A percentile compares a stretch with the other conserved stretches of the same genome.
These are phyloP conservation scores for Harringtonia aguacate DNA, from an alignment of 2,329 filamentous ascomycete species.

Conservation along the genomic window DNA sequence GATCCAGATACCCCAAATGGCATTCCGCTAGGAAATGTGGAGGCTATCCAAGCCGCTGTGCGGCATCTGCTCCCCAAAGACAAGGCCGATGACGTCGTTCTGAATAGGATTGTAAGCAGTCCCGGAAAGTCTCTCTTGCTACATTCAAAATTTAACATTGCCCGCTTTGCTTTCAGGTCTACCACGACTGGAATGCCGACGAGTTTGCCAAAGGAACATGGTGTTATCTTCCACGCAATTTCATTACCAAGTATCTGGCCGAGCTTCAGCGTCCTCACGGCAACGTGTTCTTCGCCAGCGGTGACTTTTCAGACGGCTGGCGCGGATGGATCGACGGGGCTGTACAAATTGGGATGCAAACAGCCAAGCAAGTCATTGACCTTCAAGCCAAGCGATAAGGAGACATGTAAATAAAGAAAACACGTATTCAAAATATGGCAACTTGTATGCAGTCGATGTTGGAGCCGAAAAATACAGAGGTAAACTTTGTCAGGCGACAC, in stretches of 20 bases:
- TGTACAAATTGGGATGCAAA: background rate
- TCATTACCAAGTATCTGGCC: background rate
- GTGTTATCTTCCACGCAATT: background rate
- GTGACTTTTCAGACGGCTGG: background rate
- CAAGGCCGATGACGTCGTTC: background rate
- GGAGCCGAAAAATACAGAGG: too few species aligned
- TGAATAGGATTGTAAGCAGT: background rate
- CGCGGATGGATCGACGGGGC: background rate
- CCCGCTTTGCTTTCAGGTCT: background rate
- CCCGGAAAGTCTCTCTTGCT: too few species aligned
- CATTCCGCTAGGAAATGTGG: background rate
- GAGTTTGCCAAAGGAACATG: background rate
- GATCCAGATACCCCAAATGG: background rate
- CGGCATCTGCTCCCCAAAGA: background rate
- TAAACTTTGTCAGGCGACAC: too few species aligned
- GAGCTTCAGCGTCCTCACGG: background rate
- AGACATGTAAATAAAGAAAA: too few species aligned
- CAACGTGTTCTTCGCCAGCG: background rate
- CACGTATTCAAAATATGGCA: too few species aligned
- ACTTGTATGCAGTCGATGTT: too few species aligned
- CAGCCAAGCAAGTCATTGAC: background rate
- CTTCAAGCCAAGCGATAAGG: background rate
- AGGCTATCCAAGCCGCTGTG: background rate
- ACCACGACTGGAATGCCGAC: background rate
- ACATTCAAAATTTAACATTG: background rate